phyloP scores from a whole-genome alignment of 768 basidiomycete species.

The Mycena olivaceomarginata region DNA sequence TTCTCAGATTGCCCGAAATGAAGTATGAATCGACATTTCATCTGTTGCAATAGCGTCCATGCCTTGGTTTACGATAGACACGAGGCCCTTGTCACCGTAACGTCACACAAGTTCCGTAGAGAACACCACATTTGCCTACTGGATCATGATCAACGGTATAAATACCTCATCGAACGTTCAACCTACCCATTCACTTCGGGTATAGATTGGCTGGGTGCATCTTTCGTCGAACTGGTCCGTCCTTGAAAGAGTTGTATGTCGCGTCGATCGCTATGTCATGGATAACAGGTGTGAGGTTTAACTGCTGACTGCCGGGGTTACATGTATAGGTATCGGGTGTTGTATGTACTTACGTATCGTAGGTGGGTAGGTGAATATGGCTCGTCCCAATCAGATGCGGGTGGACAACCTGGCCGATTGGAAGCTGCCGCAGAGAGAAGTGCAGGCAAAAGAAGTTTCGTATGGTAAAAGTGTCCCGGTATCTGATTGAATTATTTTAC shows the following conservation, averaged over 20 bases:
- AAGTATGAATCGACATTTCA: neutral
- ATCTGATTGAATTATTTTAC: neutral
- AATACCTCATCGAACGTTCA: too few species aligned
- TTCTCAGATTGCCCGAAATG: conserved; percentile 7
- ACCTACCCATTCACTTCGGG: conserved; percentile 69
- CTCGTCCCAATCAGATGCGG: too few species aligned
- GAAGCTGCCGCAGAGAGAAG: conserved; percentile 59
- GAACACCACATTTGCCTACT: conserved; percentile 65
- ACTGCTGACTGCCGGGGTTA: too few species aligned
- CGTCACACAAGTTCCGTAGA: conserved; percentile 67
- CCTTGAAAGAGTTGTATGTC: conserved; percentile 63
- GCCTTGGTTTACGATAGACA: conserved; percentile 69
- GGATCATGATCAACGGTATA: too few species aligned
- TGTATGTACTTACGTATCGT: too few species aligned
- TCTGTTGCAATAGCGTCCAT: neutral
- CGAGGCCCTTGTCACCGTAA: conserved; percentile 67
- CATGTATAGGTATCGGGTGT: too few species aligned
- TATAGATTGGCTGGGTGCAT: conserved; percentile 48
- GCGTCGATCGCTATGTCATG: conserved; percentile 55
- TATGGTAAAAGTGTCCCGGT: conserved; percentile 69
- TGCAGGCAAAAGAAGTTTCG: conserved; percentile 69
- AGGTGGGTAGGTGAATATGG: too few species aligned
- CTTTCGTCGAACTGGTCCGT: conserved; percentile 54
- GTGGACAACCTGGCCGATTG: conserved; percentile 62
- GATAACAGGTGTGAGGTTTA: conserved; percentile 63